A percentile compares a stretch with the other conserved stretches of the same genome.
Conservation (phyloP, 495 filamentous ascomycete genomes). For the Durotheca rogersii region DNA sequence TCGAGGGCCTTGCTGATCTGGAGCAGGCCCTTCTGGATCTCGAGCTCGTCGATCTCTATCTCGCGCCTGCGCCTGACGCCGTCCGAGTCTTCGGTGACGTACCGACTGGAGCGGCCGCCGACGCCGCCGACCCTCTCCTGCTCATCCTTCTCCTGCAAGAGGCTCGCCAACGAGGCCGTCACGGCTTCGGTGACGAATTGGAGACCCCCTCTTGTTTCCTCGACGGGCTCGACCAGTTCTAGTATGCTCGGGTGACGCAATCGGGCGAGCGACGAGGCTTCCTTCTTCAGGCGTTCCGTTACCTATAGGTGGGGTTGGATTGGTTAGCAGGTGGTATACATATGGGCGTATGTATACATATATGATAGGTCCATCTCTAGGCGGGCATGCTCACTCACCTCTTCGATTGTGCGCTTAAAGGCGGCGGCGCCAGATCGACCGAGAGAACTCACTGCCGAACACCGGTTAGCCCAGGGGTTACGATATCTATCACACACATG, state of each 20-base stretch:
- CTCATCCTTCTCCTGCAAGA: slow-evolving; percentile 87
- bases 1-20: slow-evolving; percentile 93
- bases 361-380: too few relatives aligned
- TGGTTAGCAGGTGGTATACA: neutral
- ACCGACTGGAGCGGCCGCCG: slow-evolving; percentile 71
- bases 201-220: slow-evolving; percentile 89
- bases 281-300: slow-evolving; percentile 84
- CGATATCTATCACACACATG: too few relatives aligned
- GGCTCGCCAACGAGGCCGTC: slow-evolving; percentile 78
- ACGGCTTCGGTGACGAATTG: slow-evolving; percentile 95
- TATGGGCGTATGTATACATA: too few relatives aligned
- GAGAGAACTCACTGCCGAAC: slow-evolving; percentile 49
- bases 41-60: slow-evolving; percentile 92
- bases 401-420: slow-evolving; percentile 77
- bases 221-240: slow-evolving; percentile 91
- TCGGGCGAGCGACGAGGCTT: slow-evolving; percentile 81
- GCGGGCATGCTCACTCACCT: slow-evolving; percentile 53
- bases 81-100: slow-evolving; percentile 77
- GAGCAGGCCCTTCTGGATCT: slow-evolving; percentile 93
- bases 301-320: slow-evolving; percentile 33
- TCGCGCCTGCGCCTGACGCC: slow-evolving; percentile 74
- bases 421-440: slow-evolving; percentile 56
- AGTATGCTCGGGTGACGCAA: slow-evolving; percentile 88
- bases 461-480: slow-evolving; percentile 14
- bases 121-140: slow-evolving; percentile 69